Conservation (phyloP, 23 red algal genomes). For the Chondrus crispus region DNA sequence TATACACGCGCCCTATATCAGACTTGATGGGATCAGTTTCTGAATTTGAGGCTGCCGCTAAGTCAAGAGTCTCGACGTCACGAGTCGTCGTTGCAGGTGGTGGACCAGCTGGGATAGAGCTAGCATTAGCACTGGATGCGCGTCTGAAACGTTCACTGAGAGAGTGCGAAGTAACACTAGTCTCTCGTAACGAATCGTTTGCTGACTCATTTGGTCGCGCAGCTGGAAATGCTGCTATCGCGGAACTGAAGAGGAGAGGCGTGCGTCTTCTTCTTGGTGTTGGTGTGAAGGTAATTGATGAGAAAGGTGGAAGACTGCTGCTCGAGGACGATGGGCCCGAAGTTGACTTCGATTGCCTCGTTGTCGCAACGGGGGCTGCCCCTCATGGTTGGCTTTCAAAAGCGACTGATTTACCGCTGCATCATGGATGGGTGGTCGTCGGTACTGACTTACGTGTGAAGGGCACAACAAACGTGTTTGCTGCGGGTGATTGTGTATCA, state of each 20-base stretch:
- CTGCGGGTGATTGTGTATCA: conserved; percentile 76
- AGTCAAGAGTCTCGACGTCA: neutral
- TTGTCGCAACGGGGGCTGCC: conserved; percentile 68
- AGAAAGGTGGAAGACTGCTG: neutral
- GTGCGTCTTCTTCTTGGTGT: conserved; percentile 23
- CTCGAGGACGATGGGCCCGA: conserved; percentile 22
- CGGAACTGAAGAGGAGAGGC: conserved; percentile 21
- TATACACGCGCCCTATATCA: conserved; percentile 64
- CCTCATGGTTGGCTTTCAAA: conserved; percentile 1
- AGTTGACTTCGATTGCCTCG: conserved; percentile 41
- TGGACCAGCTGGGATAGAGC: conserved; percentile 76
- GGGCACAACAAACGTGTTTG: conserved; percentile 43
- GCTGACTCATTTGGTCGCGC: neutral
- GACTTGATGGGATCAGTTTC: neutral
- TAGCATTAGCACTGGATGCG: conserved; percentile 65
- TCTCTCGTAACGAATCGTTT: neutral
- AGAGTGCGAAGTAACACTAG: conserved; percentile 16
- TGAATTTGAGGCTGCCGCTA: conserved; percentile 15
- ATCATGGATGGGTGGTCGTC: conserved; percentile 68
- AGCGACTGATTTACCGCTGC: neutral
- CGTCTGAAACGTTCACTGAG: conserved; percentile 15
- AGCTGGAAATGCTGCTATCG: conserved; percentile 29
- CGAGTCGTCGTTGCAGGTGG: conserved; percentile 65
- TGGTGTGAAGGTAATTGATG: conserved; percentile 19
- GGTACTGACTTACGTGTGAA: neutral